Evolutionary conservation across 192 early-diverging fungal genomes (phyloP).

Genomic region (Gonapodya sp.): DNA sequence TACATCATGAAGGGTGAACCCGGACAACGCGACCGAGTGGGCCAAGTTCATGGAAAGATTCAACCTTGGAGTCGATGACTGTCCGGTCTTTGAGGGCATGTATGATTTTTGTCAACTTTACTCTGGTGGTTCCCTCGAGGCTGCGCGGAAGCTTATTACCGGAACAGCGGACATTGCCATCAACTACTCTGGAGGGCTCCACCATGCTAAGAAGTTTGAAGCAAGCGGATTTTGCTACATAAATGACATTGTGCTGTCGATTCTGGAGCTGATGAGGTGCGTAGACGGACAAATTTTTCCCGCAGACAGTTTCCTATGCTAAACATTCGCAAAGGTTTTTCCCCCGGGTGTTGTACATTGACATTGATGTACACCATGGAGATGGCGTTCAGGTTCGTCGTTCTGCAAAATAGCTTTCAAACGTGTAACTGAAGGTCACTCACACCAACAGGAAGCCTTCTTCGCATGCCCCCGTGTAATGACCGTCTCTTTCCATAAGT

Average conservation of each 20-base stretch:
- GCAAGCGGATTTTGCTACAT: conserved; percentile 94
- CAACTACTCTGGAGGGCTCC: conserved; percentile 17
- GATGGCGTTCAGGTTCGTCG: conserved; percentile 82
- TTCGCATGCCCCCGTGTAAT: conserved; percentile 88
- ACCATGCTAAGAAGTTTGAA: conserved; percentile 62
- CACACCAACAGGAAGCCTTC: conserved; percentile 64
- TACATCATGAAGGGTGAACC: conserved; percentile 37
- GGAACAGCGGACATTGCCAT: conserved; percentile 54
- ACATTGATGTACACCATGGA: conserved; percentile 17
- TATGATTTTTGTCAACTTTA: conserved; percentile 88
- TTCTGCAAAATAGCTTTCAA: conserved; percentile 29
- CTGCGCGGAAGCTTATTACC: conserved; percentile 15
- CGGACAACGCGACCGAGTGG: conserved; percentile 37
- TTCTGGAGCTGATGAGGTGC: conserved; percentile 56
- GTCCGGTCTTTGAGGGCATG: conserved; percentile 95
- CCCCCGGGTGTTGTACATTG: conserved; percentile 15
- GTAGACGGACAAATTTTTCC: background rate
- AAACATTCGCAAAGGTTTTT: conserved; percentile 5
- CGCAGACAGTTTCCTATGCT: background rate
- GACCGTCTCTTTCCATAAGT: conserved; percentile 93
- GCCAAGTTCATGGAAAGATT: conserved; percentile 34
- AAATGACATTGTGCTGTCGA: conserved; percentile 85
- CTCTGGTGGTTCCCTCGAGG: conserved; percentile 68
- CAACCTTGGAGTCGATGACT: conserved; percentile 84
- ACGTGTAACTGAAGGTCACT: background rate